Conservation (phyloP, 768 basidiomycete species). For the Agaricus blazei region DNA sequence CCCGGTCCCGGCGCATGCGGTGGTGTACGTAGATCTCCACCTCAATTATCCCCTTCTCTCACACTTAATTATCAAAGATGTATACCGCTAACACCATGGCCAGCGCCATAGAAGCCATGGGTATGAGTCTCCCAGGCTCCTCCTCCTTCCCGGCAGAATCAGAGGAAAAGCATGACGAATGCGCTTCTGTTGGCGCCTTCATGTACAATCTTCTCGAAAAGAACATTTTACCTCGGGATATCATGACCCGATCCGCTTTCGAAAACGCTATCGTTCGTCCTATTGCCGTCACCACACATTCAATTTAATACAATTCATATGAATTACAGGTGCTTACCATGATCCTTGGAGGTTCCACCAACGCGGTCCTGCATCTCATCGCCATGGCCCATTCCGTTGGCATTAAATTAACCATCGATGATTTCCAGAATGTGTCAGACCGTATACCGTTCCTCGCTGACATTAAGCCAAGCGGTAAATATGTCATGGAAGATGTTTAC, state of each 20-base stretch:
- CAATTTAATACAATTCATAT: slow-evolving; percentile 1
- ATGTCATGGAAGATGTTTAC: slow-evolving; percentile 97
- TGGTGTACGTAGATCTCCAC: slow-evolving; percentile 58
- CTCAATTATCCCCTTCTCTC: background rate
- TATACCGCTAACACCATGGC: slow-evolving; percentile 99
- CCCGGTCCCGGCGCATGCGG: slow-evolving; percentile 98
- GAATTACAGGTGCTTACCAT: slow-evolving; percentile 78
- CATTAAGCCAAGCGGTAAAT: slow-evolving; percentile 95
- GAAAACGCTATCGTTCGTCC: slow-evolving; percentile 90
- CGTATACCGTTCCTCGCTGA: slow-evolving; percentile 92
- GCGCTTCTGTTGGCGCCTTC: slow-evolving; percentile 69
- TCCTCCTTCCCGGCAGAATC: slow-evolving; percentile 95
- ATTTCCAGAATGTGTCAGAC: slow-evolving; percentile 93
- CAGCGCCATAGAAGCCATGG: slow-evolving; percentile 88
- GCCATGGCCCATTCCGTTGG: slow-evolving; percentile 96
- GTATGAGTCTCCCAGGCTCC: slow-evolving; percentile 96
- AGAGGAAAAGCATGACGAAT: slow-evolving; percentile 82
- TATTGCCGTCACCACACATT: slow-evolving; percentile 1
- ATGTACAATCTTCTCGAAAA: slow-evolving; percentile 87
- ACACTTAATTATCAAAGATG: slow-evolving; percentile 51
- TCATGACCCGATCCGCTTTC: slow-evolving; percentile 95
- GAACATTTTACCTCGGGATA: slow-evolving; percentile 89
- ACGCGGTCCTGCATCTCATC: slow-evolving; percentile 94
- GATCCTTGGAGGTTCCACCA: slow-evolving; percentile 96
- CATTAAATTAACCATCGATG: slow-evolving; percentile 81